Evolutionary conservation across 108 stramenopile genomes (phyloP), one percentile per base, ranked within the genome.

Genomic region (Discostella stelligeroides): DNA sequence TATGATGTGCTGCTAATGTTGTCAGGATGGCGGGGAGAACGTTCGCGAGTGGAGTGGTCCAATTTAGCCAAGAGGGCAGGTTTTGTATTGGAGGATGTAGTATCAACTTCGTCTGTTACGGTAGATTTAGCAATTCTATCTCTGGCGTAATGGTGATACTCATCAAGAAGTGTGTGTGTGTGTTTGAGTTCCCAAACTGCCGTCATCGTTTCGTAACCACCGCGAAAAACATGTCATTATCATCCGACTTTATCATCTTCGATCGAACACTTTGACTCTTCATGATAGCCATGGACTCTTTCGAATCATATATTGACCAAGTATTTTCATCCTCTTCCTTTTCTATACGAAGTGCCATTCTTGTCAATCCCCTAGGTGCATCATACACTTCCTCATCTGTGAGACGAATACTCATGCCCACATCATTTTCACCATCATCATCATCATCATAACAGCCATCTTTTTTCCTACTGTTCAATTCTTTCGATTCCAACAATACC

Each of bases 371-470:
- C 41, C 83, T 75, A n/a, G 71, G 76, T 28, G 48, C 51, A 63
- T 84, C 83, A 43, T 84, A 84, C 21, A 84, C 38, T 39, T 81
- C 79, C 51, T 55, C 66, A 48, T 73, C 83, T 20, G 61, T 66
- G 15, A 63, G 14, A 53, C 14, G 4, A 29, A 47, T 40, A 37
- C 37, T 53, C 21, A 0, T 6, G 9, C 29, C 18, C 1, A 24
- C 41, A 38, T 28, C 20, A 18, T 29, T 29, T 7, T 23, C 17
- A 18, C 14, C 66, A 13, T 18, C 20, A 17, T 28, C 18, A 0
- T 27, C 55, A 38, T 12, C 4, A 27, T n/a, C 47, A 18, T 37
- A 25, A 27, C 46, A 23, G 12, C 63, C 13, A 62, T 63, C 42
- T 11, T 29, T 21, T 7, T 41, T 43, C 38, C 17, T 43, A 28